Conservation (phyloP, 164 flowering plant species). For the Cinnamomum chago region DNA sequence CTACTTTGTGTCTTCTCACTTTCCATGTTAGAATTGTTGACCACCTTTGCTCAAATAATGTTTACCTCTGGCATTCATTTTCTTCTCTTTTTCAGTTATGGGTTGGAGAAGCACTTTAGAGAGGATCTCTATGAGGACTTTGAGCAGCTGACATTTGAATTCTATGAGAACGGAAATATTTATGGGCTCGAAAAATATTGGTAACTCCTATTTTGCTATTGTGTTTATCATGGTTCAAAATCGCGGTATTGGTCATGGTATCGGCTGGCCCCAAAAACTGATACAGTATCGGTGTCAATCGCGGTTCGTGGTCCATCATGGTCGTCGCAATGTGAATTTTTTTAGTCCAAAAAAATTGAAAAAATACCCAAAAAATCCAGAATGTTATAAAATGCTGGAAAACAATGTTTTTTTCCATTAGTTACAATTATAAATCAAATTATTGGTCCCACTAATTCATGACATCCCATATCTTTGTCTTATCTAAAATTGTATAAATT, state of each 20-base stretch:
- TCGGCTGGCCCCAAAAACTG: too few relatives aligned
- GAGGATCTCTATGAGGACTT: constrained; percentile 80
- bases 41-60: not conserved
- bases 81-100: constrained; percentile 52
- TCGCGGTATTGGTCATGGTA: too few relatives aligned
- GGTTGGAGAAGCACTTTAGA: constrained; percentile 84
- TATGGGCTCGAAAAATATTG: constrained; percentile 97
- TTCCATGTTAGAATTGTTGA: not conserved
- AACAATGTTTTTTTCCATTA: too few relatives aligned
- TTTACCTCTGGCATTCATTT: not conserved
- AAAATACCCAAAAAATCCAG: too few relatives aligned
- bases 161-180: constrained; percentile 73
- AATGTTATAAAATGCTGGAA: too few relatives aligned
- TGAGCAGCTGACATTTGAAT: constrained; percentile 76
- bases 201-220: constrained; percentile 30
- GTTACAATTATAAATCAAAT: too few relatives aligned
- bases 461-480: too few relatives aligned
- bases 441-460: too few relatives aligned
- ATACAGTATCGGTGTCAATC: too few relatives aligned
- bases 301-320: not conserved
- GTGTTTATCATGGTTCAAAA: not conserved
- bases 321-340: not conserved
- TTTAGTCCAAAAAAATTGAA: too few relatives aligned
- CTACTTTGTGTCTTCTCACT: not conserved
- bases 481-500: too few relatives aligned